Evolutionary conservation across 495 filamentous ascomycete species (phyloP).

Genomic region (Sordaria brevicollis): DNA sequence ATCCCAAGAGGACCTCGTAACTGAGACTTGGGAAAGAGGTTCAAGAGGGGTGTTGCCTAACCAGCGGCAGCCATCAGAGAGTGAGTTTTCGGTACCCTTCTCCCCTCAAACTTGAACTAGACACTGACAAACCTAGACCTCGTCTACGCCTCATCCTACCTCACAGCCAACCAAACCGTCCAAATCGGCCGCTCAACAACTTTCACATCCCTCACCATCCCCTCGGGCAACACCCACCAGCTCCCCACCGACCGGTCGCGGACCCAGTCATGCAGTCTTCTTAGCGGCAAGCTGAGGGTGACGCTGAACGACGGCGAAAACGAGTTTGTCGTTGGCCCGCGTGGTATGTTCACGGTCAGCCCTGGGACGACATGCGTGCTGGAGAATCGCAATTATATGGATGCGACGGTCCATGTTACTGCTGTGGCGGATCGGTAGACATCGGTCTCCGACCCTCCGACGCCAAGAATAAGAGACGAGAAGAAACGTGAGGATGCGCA

Average conservation of each 20-base stretch:
- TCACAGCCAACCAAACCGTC: slow-evolving; percentile 14
- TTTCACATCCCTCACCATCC: slow-evolving; percentile 13
- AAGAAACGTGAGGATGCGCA: too few relatives aligned
- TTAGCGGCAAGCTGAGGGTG: slow-evolving; percentile 18
- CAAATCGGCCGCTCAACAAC: slow-evolving; percentile 3
- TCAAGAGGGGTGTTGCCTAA: neutral
- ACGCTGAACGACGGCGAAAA: slow-evolving; percentile 11
- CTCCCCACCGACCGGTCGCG: slow-evolving; percentile 3
- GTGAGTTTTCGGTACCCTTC: neutral
- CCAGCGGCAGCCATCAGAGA: neutral
- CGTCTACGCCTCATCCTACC: slow-evolving; percentile 17
- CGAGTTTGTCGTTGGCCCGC: slow-evolving; percentile 16
- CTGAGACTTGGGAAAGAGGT: neutral
- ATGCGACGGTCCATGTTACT: slow-evolving; percentile 20
- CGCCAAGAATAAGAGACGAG: too few relatives aligned
- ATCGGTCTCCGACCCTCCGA: too few relatives aligned
- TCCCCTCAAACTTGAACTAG: neutral
- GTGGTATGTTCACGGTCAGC: slow-evolving; percentile 16
- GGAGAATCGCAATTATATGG: slow-evolving; percentile 17
- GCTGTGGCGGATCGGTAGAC: neutral
- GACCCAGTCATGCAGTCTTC: slow-evolving; percentile 18
- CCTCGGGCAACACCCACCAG: slow-evolving; percentile 13
- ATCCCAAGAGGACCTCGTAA: neutral
- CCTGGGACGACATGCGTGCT: slow-evolving; percentile 11
- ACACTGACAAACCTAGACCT: slow-evolving; percentile 12